Percentiles rank a stretch among this genome's conserved stretches.
phyloP scores from a whole-genome alignment of 768 basidiomycete genomes.

The Auriscalpium vulgare region DNA sequence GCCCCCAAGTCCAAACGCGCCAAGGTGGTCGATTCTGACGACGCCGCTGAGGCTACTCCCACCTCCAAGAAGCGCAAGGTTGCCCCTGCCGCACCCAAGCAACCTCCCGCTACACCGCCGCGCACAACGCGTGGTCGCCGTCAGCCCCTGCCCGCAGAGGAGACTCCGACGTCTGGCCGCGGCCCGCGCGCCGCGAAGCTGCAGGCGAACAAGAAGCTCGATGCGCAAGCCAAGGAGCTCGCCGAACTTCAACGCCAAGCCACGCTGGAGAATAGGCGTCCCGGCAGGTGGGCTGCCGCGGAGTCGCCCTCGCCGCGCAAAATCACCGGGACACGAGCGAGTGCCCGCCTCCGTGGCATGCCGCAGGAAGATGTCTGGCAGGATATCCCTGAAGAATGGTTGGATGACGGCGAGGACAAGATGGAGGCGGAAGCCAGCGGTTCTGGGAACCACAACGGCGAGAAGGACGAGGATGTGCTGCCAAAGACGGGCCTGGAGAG shows the following conservation, averaged over 20 bases:
- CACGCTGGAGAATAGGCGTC: slow-evolving; percentile 17
- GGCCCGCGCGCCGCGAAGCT: slow-evolving; percentile 60
- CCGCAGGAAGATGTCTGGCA: slow-evolving; percentile 61
- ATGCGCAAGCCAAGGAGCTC: slow-evolving; percentile 60
- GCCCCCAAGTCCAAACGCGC: slow-evolving; percentile 17
- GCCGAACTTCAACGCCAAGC: slow-evolving; percentile 54
- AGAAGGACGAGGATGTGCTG: slow-evolving; percentile 8
- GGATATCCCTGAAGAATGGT: slow-evolving; percentile 71
- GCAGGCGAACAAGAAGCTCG: slow-evolving; percentile 62
- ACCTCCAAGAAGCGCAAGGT: slow-evolving; percentile 18
- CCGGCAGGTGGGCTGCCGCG: slow-evolving; percentile 5
- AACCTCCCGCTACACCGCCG: not conserved
- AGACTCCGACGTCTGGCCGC: slow-evolving; percentile 25
- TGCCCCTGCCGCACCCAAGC: slow-evolving; percentile 2
- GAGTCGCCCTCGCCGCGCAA: slow-evolving; percentile 19
- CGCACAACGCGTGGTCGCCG: slow-evolving; percentile 6
- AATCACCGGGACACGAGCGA: slow-evolving; percentile 52
- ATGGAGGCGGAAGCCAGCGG: slow-evolving; percentile 15
- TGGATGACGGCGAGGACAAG: slow-evolving; percentile 20
- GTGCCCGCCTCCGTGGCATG: slow-evolving; percentile 53
- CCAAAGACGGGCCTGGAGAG: slow-evolving; percentile 50
- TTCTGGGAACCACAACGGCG: slow-evolving; percentile 14
- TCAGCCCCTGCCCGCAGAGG: not conserved
- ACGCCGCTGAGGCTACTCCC: slow-evolving; percentile 17
- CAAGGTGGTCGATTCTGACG: slow-evolving; percentile 13